Evolutionary conservation across 306 rosid species (phyloP).

Genomic region (Trifolium pratense): DNA sequence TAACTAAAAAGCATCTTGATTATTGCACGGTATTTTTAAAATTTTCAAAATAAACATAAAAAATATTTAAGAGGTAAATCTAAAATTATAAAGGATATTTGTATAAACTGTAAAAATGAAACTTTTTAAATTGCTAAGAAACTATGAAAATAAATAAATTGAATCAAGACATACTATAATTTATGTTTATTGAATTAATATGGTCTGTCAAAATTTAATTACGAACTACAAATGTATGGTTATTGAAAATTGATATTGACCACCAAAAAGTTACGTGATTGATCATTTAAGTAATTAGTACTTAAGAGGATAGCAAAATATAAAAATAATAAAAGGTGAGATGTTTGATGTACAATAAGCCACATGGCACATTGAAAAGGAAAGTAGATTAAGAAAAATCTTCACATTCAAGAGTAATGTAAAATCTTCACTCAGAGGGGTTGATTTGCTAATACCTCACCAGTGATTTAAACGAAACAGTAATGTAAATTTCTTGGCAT

Average conservation of each 20-base stretch:
- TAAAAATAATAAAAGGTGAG: neutral
- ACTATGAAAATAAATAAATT: neutral
- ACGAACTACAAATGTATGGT: neutral
- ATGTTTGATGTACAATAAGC: neutral
- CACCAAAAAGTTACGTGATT: neutral
- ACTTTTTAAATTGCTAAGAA: neutral
- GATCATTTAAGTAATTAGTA: neutral
- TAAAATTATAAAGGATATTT: neutral
- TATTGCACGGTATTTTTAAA: neutral
- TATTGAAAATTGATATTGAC: neutral
- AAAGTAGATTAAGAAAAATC: slow-evolving; percentile 5
- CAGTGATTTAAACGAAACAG: slow-evolving; percentile 33
- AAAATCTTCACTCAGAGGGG: neutral
- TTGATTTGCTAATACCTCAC: slow-evolving; percentile 7
- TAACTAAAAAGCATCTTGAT: neutral
- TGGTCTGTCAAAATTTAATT: neutral
- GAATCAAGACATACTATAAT: neutral
- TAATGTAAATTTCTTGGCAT: slow-evolving; percentile 23
- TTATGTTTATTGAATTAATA: neutral
- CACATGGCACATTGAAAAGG: slow-evolving; percentile 4
- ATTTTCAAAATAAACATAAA: neutral
- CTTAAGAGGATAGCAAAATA: neutral
- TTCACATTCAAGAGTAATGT: slow-evolving; percentile 9
- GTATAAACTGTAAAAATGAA: neutral
- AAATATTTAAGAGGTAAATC: neutral